Conservation (phyloP, 306 rosid species). For the Neltuma alba region DNA sequence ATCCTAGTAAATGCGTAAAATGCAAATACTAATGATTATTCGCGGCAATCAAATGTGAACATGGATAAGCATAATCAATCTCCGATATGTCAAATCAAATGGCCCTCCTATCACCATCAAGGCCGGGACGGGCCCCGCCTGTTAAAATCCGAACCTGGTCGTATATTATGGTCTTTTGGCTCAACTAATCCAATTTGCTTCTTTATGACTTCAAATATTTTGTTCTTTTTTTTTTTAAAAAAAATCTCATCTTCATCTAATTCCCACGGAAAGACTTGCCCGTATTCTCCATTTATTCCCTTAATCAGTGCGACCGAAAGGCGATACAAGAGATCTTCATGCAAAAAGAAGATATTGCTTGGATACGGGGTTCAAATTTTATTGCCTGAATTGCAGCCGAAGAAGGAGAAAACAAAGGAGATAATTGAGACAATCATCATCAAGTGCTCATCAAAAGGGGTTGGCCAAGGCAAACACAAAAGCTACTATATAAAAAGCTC, state of each 20-base stretch:
- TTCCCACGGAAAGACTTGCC: neutral
- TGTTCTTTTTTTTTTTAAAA: no score
- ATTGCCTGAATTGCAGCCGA: neutral
- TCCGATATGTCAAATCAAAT: neutral
- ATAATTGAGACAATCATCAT: neutral
- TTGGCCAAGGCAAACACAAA: neutral
- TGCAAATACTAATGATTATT: neutral
- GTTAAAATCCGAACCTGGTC: neutral
- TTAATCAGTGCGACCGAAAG: neutral
- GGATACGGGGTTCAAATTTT: neutral
- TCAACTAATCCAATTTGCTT: neutral
- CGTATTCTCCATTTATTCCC: neutral
- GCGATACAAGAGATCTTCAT: neutral
- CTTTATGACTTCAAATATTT: neutral
- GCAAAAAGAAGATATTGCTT: neutral
- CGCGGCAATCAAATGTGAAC: neutral
- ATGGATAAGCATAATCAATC: neutral
- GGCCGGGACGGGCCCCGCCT: neutral
- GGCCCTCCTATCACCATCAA: neutral
- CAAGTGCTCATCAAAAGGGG: neutral
- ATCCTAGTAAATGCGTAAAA: neutral
- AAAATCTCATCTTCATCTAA: neutral
- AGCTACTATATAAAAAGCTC: neutral
- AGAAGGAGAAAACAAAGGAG: constrained; percentile 16
- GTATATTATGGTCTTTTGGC: neutral